Conservation (phyloP, 345 rosid species). For the Hibiscus tridactylites region DNA sequence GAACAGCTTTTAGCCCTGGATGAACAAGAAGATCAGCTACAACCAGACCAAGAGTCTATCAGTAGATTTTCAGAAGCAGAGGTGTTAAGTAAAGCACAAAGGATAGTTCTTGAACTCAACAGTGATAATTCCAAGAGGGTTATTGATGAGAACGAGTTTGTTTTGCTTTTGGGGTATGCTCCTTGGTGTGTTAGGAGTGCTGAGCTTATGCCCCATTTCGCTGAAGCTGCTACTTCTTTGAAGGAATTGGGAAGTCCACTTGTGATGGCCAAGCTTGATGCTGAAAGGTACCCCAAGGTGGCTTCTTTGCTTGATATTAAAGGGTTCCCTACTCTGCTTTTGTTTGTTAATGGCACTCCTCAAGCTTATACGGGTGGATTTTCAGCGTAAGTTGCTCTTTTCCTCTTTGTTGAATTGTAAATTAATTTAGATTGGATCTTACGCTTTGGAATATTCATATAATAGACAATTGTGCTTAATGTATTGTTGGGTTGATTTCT, state of each 20-base stretch:
- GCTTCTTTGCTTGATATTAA: conserved; percentile 60
- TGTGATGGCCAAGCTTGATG: conserved; percentile 81
- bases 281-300: conserved; percentile 58
- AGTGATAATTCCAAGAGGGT: conserved; percentile 43
- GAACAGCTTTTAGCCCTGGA: conserved; percentile 67
- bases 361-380: conserved; percentile 65
- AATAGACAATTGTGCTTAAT: neutral
- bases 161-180: conserved; percentile 73
- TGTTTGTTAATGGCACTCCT: conserved; percentile 69
- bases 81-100: conserved; percentile 66
- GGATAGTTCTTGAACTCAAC: conserved; percentile 66
- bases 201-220: conserved; percentile 80
- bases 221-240: conserved; percentile 72
- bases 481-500: conserved; percentile 5
- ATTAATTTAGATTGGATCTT: neutral
- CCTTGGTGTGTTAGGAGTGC: conserved; percentile 91
- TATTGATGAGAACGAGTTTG: conserved; percentile 48
- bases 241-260: conserved; percentile 52
- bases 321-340: conserved; percentile 75
- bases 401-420: neutral
- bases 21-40: conserved; percentile 35
- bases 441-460: neutral
- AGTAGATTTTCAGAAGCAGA: conserved; percentile 56
- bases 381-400: conserved; percentile 46
- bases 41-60: conserved; percentile 16